Conservation (phyloP, 352 stramenopile species). For the Phytophthora podocarpi region DNA sequence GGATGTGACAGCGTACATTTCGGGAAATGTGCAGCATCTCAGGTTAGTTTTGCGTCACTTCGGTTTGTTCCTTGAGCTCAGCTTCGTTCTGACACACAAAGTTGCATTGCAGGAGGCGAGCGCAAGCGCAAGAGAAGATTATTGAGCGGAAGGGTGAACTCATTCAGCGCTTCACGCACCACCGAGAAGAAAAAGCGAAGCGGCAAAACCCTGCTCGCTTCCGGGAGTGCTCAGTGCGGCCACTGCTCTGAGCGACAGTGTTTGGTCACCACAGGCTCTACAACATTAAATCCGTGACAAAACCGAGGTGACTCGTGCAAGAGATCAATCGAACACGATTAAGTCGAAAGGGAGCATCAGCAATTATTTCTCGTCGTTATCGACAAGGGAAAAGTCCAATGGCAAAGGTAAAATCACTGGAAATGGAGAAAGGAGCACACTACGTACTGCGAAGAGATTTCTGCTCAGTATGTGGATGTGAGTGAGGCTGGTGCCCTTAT, state of each 20-base stretch:
- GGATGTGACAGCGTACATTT: conserved; percentile 27
- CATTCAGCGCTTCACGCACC: conserved; percentile 63
- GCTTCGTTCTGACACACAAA: neutral
- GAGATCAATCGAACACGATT: too few relatives aligned
- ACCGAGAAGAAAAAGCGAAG: conserved; percentile 55
- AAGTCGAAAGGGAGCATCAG: too few relatives aligned
- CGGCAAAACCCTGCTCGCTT: conserved; percentile 44
- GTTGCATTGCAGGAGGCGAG: conserved; percentile 40
- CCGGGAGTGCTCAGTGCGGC: conserved; percentile 52
- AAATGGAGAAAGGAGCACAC: too few relatives aligned
- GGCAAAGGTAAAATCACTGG: too few relatives aligned
- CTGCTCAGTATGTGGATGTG: too few relatives aligned
- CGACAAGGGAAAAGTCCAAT: too few relatives aligned
- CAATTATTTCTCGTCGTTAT: too few relatives aligned
- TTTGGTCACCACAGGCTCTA: too few relatives aligned
- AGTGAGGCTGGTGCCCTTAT: too few relatives aligned
- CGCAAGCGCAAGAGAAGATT: conserved; percentile 48
- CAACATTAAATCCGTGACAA: too few relatives aligned
- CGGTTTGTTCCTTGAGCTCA: neutral
- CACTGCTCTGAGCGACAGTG: conserved; percentile 28
- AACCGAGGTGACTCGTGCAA: too few relatives aligned
- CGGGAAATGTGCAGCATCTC: conserved; percentile 31
- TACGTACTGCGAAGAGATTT: too few relatives aligned
- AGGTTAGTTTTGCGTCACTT: conserved; percentile 21
- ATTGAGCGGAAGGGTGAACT: conserved; percentile 66